Evolutionary conservation across 1,284 basidiomycete species (phyloP), one percentile per base, ranked within the genome.

Genomic region (Cutaneotrichosporon sp.): DNA sequence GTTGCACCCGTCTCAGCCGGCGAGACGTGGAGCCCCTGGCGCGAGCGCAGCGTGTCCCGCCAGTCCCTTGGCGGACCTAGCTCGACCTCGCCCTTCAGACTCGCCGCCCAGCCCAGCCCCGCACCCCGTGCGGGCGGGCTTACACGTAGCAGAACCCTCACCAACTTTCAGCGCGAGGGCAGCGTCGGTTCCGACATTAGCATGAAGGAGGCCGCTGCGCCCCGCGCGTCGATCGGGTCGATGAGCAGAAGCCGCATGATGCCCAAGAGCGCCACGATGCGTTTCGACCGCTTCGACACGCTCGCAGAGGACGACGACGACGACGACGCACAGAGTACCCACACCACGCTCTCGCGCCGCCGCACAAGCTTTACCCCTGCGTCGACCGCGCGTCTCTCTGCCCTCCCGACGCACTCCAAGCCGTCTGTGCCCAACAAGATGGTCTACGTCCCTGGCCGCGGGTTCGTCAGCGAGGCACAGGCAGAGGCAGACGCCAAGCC

Each of bases 381-480:
- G 17, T 33, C 52, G 20, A 22, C 51, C 2, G 15, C 49, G 15
- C 46, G 49, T 20, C 43, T 55, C 15, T 47, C 54, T 5, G 23
- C 20, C 2, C 41, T 55, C 26, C 35, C 35, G 2, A 14, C 52
- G 3, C 51, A 22, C 17, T 33, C 37, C 30, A 26, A 45, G 42
- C 30, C 46, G 2, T 13, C 22, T 4, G 20, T 23, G 3, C 12
- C 33, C 18, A n/a, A 22, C 13, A 26, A 37, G 59, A 53, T 75
- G 59, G 70, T 75, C 4, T 75, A 68, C 65, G 61, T 68, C 26
- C 36, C 46, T 8, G 67, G 69, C 14, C 63, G 65, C 35, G 73
- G 70, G 9, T 75, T 75, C 55, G 59, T 72, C 23, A 54, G 68
- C 36, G 65, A 67, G 47, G 60, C 60, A 53, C 63, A 69, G 37